Conservation (phyloP, 148 eudicot species). For the Rhododendron molle region DNA sequence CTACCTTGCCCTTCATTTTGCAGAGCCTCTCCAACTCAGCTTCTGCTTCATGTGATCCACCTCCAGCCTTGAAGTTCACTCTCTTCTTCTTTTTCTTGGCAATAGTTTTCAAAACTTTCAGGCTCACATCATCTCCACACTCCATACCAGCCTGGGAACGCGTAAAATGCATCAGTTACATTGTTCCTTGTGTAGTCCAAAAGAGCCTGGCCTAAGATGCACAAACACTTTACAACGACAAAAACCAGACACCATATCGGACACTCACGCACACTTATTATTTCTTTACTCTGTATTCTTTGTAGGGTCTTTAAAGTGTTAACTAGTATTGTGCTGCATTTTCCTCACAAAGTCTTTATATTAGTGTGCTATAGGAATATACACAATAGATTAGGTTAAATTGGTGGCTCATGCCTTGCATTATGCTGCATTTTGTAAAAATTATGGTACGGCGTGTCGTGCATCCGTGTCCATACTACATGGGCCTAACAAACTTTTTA, state of each 20-base stretch:
- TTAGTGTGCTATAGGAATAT: not conserved
- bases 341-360: not conserved
- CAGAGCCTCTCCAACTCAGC: constrained; percentile 58
- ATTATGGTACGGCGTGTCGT: not conserved
- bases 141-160: constrained; percentile 31
- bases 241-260: not conserved
- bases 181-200: not conserved
- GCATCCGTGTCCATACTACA: not conserved
- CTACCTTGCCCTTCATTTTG: constrained; percentile 46
- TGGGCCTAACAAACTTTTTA: not conserved
- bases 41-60: constrained; percentile 37
- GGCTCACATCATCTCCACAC: constrained; percentile 50
- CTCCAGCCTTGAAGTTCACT: constrained; percentile 22
- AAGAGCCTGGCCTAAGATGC: not conserved
- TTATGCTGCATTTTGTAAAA: not conserved
- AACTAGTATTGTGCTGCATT: not conserved
- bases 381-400: not conserved
- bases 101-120: constrained; percentile 34
- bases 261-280: not conserved
- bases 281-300: not conserved
- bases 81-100: constrained; percentile 34
- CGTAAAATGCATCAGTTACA: not conserved
- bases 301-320: not conserved
- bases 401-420: not conserved
- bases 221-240: not conserved